Conservation (phyloP, 2,329 filamentous ascomycete species). For the Ramularia endophylla region DNA sequence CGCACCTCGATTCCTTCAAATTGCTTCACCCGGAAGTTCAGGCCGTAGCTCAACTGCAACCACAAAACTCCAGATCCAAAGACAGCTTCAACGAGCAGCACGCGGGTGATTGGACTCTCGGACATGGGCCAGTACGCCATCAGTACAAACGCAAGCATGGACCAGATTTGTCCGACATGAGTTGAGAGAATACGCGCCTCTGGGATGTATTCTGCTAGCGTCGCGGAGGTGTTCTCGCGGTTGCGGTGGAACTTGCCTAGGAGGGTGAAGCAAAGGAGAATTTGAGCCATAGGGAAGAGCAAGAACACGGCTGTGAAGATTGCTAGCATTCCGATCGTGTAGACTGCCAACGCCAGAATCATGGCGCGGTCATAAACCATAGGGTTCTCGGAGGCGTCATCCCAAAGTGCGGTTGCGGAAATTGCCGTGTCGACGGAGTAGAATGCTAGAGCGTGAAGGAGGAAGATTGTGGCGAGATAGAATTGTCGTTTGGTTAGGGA, state of each 20-base stretch:
- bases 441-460: constrained; percentile 12
- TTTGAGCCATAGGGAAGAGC: constrained; percentile 18
- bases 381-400: constrained; percentile 10
- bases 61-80: constrained; percentile 17
- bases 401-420: constrained; percentile 7
- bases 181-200: constrained; percentile 14
- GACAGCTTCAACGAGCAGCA: constrained; percentile 12
- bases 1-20: neutral
- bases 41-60: constrained; percentile 16
- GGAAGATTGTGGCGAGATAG: constrained; percentile 10
- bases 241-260: constrained; percentile 6
- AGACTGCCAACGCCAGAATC: constrained; percentile 11
- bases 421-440: constrained; percentile 16
- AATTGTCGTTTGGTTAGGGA: constrained; percentile 4
- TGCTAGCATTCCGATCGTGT: constrained; percentile 8
- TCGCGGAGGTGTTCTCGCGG: constrained; percentile 4
- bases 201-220: constrained; percentile 11
- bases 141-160: constrained; percentile 14
- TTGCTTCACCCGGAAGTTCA: constrained; percentile 17
- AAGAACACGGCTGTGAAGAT: constrained; percentile 15
- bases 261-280: constrained; percentile 9
- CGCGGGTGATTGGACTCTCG: constrained; percentile 6
- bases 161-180: constrained; percentile 18
- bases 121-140: constrained; percentile 16
- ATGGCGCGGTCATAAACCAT: constrained; percentile 7